Evolutionary conservation across 805 yeast species (phyloP).

Genomic region (Candida yuanshanica): DNA sequence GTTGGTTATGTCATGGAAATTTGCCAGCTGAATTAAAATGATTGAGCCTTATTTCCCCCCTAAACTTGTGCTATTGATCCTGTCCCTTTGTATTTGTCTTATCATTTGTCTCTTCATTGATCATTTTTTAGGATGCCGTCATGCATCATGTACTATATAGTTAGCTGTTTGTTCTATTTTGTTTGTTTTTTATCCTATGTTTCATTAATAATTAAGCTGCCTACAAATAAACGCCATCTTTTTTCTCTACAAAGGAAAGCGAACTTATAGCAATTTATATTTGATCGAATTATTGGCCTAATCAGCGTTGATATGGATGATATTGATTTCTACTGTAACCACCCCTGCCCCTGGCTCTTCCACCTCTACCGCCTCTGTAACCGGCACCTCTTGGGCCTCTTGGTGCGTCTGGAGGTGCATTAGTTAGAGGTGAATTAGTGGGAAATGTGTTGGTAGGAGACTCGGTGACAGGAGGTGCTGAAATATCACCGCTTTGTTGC

Average conservation of each 20-base stretch:
- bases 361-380: conserved; percentile 15
- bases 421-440: conserved; percentile 24
- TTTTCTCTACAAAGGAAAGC: no score
- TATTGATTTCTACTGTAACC: conserved; percentile 2
- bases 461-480: conserved; percentile 13
- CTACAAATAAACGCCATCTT: neutral
- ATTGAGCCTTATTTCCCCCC: neutral
- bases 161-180: neutral
- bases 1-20: conserved; percentile 38
- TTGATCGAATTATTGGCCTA: no score
- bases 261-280: no score
- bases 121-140: neutral
- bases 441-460: no score
- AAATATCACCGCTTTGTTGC: conserved; percentile 7
- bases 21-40: conserved; percentile 26
- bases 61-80: neutral
- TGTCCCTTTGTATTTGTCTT: neutral
- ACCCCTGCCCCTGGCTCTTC: conserved; percentile 15
- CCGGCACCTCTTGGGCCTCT: conserved; percentile 28
- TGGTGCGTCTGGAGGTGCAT: conserved; percentile 49
- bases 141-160: no score
- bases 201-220: no score
- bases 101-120: neutral
- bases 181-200: neutral
- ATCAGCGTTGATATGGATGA: conserved; percentile 7